Conservation (phyloP, 2,329 filamentous ascomycete genomes). For the Coccinonectria pachysandricola region DNA sequence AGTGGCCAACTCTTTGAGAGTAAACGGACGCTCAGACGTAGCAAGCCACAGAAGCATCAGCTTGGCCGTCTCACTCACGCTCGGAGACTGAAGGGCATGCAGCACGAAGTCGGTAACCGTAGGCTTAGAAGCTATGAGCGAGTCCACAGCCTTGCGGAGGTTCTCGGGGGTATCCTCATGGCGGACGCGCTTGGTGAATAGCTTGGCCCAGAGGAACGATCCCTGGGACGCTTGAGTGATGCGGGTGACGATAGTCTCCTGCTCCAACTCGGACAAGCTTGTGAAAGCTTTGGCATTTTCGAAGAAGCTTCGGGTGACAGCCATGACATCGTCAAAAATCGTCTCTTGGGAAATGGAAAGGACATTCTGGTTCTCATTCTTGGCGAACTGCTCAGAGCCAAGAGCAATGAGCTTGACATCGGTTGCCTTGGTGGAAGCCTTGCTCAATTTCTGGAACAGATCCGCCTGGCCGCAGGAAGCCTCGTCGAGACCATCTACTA, state of each 20-base stretch:
- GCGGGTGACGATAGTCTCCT: conserved; percentile 22
- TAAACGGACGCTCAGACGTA: conserved; percentile 25
- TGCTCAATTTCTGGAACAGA: conserved; percentile 19
- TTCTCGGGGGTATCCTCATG: conserved; percentile 16
- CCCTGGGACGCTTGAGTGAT: conserved; percentile 24
- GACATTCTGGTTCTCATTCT: neutral
- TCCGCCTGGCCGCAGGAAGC: conserved; percentile 18
- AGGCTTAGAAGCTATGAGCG: conserved; percentile 14
- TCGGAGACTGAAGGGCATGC: conserved; percentile 14
- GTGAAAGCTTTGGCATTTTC: conserved; percentile 14
- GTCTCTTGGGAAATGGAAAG: neutral
- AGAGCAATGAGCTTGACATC: neutral
- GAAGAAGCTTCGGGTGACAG: conserved; percentile 8
- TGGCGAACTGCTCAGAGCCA: neutral
- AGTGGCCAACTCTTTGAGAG: conserved; percentile 20
- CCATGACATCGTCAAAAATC: neutral
- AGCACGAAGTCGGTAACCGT: conserved; percentile 23
- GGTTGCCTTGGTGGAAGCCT: conserved; percentile 8
- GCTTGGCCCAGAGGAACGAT: conserved; percentile 30
- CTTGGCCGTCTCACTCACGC: conserved; percentile 21
- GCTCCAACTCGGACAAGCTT: conserved; percentile 19
- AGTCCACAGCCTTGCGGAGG: conserved; percentile 20
- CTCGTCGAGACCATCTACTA: conserved; percentile 29
- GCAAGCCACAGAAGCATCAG: conserved; percentile 27
- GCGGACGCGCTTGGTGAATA: conserved; percentile 21